Evolutionary conservation across 139 green algal species (phyloP), one percentile per base, ranked within the genome.

Genomic region (Chlamydomonas sp.): DNA sequence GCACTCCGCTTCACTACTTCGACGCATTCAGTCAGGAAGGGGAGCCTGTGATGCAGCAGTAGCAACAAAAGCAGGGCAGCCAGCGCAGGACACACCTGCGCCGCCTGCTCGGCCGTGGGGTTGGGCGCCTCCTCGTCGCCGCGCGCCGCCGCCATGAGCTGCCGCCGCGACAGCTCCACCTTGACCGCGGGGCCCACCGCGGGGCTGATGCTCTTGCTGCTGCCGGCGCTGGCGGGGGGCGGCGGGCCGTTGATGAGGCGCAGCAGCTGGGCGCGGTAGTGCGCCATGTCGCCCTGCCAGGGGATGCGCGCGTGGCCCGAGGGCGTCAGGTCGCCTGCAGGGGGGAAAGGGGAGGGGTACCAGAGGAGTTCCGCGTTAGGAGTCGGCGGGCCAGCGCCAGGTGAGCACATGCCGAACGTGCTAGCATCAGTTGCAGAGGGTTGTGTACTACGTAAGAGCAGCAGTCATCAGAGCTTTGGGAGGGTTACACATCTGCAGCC

Each of bases 231-330:
- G 20, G 57, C 79, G 79, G 1, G 5, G 58, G 16, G 71, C 10
- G 18, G 17, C 16, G 14, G 60, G n/a, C 72, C 71, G 14, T 73
- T 59, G 5, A 87, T 64, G 20, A 79, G 71, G 2, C 31, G 6
- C 61, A 87, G 31, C 61, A 87, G 60, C n/a, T 87, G 71, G 2
- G 8, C 60, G 3, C 61, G 60, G 61, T 87, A 80, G n/a, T 80
- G 61, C 61, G 61, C 71, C 82, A 87, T 87, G 61, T 87, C 82
- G 0, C 82, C 82, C n/a, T 74, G 72, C 82, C 82, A 87, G 12
- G 82, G 82, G 60, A 87, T 87, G 71, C 82, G 82, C 0, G 82
- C n/a, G 5, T n/a, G 3, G 20, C 15, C 59, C 2, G 61, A 1
- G 1, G 71, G 0, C 4, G 82, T 20, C 61, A 87, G 71, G n/a